These are phyloP conservation scores for Coemansia sp. DNA, from an alignment of 192 early-diverging fungal genomes.

Conservation along the genomic window DNA sequence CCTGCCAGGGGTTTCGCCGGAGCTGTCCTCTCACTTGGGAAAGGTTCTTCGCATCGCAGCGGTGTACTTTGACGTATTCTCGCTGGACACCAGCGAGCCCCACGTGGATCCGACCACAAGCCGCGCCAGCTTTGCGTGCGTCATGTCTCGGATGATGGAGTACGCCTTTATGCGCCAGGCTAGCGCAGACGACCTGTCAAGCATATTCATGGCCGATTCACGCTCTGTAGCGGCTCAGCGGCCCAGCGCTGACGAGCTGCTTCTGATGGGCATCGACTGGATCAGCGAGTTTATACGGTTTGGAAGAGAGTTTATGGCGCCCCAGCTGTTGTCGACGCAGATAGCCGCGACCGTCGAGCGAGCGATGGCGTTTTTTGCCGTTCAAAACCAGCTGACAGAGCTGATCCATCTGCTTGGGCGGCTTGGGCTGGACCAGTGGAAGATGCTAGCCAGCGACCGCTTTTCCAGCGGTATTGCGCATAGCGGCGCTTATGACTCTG, in stretches of 20 bases:
- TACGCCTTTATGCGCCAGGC: slow-evolving; percentile 25
- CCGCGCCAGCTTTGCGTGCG: background rate
- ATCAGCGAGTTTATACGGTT: slow-evolving; percentile 30
- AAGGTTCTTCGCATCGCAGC: slow-evolving; percentile 22
- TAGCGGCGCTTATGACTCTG: slow-evolving; percentile 2
- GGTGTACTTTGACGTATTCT: slow-evolving; percentile 29
- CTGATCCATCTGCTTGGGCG: slow-evolving; percentile 3
- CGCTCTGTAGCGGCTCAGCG: background rate
- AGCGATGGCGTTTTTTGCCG: slow-evolving; percentile 5
- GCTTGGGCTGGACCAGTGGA: slow-evolving; percentile 23
- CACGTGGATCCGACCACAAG: background rate
- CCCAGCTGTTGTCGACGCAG: slow-evolving; percentile 22
- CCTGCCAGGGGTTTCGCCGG: slow-evolving; percentile 16
- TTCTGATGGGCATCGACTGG: slow-evolving; percentile 20
- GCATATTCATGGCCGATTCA: slow-evolving; percentile 9
- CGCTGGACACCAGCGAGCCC: slow-evolving; percentile 28
- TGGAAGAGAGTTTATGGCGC: slow-evolving; percentile 5
- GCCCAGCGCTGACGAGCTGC: background rate
- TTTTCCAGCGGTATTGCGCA: background rate
- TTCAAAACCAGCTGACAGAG: background rate
- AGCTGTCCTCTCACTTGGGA: slow-evolving; percentile 10
- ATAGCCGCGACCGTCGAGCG: slow-evolving; percentile 20
- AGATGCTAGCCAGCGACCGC: slow-evolving; percentile 9
- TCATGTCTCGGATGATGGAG: slow-evolving; percentile 14
- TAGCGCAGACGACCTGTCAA: slow-evolving; percentile 9